Percentiles rank a stretch among this genome's conserved stretches.
phyloP scores from a whole-genome alignment of 768 basidiomycete genomes.

The Phlebiopsis gigantea region DNA sequence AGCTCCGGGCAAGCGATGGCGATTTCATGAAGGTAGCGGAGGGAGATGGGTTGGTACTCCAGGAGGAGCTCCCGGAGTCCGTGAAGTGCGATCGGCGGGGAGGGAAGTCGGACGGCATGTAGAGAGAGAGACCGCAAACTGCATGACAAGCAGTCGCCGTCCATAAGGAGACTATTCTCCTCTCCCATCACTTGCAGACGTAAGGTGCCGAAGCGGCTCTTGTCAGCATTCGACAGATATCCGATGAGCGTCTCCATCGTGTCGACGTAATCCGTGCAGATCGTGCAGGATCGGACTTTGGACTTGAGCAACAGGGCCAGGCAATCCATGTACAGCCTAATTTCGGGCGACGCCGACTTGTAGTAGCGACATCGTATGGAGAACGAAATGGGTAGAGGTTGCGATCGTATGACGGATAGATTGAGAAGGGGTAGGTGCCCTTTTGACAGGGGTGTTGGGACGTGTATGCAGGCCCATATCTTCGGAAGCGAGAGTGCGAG shows the following conservation, averaged over 20 bases:
- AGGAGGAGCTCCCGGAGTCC: not conserved
- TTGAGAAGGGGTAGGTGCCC: not conserved
- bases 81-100: not conserved
- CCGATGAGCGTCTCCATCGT: not conserved
- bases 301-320: not conserved
- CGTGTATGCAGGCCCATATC: conserved; percentile 4
- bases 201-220: not conserved
- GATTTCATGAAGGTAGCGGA: not conserved
- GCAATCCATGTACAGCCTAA: not conserved
- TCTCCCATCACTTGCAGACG: not conserved
- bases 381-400: not conserved
- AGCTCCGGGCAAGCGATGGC: not conserved
- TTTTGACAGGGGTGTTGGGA: not conserved
- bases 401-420: not conserved
- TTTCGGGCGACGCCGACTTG: not conserved
- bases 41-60: not conserved
- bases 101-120: not conserved
- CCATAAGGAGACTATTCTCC: not conserved
- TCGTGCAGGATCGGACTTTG: not conserved
- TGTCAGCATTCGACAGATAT: not conserved
- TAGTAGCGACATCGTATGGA: not conserved
- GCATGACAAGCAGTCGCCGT: not conserved
- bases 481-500: not conserved
- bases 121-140: not conserved
- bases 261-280: not conserved